These are phyloP conservation scores for Pilobolus umbonatus DNA, from an alignment of 192 early-diverging fungal species.

Conservation along the genomic window DNA sequence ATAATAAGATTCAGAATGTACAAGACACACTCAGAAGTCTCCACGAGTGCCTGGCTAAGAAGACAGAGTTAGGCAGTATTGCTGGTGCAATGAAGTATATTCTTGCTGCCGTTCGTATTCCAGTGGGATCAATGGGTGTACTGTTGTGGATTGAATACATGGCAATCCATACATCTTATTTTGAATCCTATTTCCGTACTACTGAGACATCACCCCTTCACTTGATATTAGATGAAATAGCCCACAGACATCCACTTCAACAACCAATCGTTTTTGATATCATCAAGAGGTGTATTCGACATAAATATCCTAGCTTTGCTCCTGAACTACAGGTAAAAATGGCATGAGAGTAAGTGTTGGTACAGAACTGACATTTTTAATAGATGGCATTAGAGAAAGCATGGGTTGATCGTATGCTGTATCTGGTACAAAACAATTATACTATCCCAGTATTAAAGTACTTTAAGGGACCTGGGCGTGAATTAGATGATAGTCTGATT, in stretches of 20 bases:
- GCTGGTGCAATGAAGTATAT: conserved; percentile 18
- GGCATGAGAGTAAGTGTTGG: not conserved
- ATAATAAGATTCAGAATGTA: not conserved
- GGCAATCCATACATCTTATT: conserved; percentile 58
- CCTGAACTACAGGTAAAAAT: conserved; percentile 54
- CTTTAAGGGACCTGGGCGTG: conserved; percentile 42
- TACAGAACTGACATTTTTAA: not conserved
- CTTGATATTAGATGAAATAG: conserved; percentile 73
- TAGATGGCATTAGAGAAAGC: conserved; percentile 65
- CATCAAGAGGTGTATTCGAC: conserved; percentile 54
- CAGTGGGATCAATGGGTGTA: conserved; percentile 51
- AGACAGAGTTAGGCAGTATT: conserved; percentile 9
- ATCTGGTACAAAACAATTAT: conserved; percentile 59
- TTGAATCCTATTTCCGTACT: conserved; percentile 64
- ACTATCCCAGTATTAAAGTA: conserved; percentile 60
- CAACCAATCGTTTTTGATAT: conserved; percentile 59
- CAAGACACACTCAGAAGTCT: not conserved
- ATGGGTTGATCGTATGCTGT: conserved; percentile 63
- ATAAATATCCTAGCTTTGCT: conserved; percentile 46
- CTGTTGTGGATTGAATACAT: conserved; percentile 63
- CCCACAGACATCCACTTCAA: conserved; percentile 63
- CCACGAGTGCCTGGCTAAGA: conserved; percentile 2
- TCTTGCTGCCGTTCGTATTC: conserved; percentile 23
- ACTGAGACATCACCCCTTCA: conserved; percentile 56
- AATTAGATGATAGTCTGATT: conserved; percentile 63